Evolutionary conservation across 495 filamentous ascomycete genomes (phyloP), one percentile per base, ranked within the genome.

Genomic region (Penicillium mononematosum): DNA sequence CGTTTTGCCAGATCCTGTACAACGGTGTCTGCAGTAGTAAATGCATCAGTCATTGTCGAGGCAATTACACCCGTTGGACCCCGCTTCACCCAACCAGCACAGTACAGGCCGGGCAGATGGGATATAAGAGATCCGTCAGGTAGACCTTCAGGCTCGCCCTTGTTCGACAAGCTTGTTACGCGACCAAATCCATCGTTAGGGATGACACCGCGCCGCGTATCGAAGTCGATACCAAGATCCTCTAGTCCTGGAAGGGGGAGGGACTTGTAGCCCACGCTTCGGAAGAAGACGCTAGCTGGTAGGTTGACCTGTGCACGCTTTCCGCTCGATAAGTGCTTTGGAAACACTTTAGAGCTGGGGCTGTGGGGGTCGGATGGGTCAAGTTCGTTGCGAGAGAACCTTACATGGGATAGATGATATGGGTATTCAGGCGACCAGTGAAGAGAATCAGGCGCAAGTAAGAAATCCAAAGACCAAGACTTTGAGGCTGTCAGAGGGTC

Each of bases 41-140:
- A 97, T 1, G 92, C 95, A 71, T 98, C 95, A 50, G 87, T 85
- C 93, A 98, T 96, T 0, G 94, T 98, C 27, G 86, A 91, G 10
- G 94, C 93, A 69, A 98, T 98, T 4, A 97, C 93, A 6, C 94
- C 94, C 5, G 92, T 96, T 0, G 94, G 95, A 1, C 94, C 94
- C 42, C 90, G 81, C 73, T 98, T 98, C 20, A 96, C 92, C 94
- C 94, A 98, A 4, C 94, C 94, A 20, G 92, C 90, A 60, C 91
- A 93, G 71, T 98, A 98, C 17, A 96, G 65, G 1, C 95, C 95
- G 2, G 89, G 88, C 1, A 96, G 72, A 36, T 79, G 70, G 27
- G 77, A 72, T 22, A 76, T 70, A 7, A 70, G 34, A 7, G 72
- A 75, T 29, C 74, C 65, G 47, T 74, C 74, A 0, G 75, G 72